Evolutionary conservation across 2,329 filamentous ascomycete genomes (phyloP).

Genomic region (Sclerotinia glacialis): DNA sequence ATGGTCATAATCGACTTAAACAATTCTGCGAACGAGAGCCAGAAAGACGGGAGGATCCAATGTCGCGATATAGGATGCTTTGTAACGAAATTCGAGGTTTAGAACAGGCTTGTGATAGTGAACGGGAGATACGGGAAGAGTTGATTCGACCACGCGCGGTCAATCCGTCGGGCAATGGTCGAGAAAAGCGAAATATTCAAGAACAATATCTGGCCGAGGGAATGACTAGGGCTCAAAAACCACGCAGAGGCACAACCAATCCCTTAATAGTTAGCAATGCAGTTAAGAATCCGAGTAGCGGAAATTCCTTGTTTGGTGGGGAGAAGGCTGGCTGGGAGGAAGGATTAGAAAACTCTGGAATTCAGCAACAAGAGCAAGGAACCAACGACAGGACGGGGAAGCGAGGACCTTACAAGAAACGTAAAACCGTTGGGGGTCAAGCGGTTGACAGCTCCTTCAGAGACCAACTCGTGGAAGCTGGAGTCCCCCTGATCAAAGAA

Average conservation of each 20-base stretch:
- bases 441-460: background rate
- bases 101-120: background rate
- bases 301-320: no score
- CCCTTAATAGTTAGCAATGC: no score
- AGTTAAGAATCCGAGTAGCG: no score
- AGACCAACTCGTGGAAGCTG: background rate
- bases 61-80: background rate
- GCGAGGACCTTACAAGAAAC: slow-evolving; percentile 1
- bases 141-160: background rate
- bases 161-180: background rate
- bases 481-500: background rate
- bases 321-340: no score
- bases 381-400: background rate
- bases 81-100: background rate
- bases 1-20: background rate
- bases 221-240: background rate
- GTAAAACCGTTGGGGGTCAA: background rate
- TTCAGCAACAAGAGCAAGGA: background rate
- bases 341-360: background rate
- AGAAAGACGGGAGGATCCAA: background rate
- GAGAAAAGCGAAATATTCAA: background rate
- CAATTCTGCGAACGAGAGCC: background rate
- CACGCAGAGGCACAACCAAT: no score
- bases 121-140: background rate
- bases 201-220: background rate